Base-by-base conservation (phyloP, 1,139 yeast genomes). In the Candida glucosophila region DNA sequence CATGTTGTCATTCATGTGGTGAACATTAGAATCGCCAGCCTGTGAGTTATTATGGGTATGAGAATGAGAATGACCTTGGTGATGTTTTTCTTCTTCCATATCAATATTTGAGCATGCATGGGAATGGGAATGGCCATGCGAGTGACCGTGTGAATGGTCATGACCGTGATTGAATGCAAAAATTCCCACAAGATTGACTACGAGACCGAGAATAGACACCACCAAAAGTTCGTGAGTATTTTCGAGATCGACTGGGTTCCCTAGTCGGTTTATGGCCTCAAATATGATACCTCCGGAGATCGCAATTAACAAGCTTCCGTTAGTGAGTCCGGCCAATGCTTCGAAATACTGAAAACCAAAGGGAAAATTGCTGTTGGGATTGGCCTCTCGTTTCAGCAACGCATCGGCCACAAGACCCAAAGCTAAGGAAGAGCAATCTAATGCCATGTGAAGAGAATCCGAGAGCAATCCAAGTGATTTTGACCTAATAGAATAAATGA, bases 361-460 rank as follows among this genome's bases (percentile, higher is more conserved):
- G 0, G 98, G 97, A 43, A 72, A 90, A 31, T 73, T 66, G 9
- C 77, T 68, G 30, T 74, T 75, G 6, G 88, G 73, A 28, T 62
- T 55, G 24, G 57, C 48, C 9, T 58, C 56, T 16, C 55, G 51
- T 29, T 68, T 68, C 24, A 73, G 62, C 14, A 70, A 44, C 3
- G 67, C 71, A 12, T 94, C 85, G 0, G 99, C 98, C 16, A 90
- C 68, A 4, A 92, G 59, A 0, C 99, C 99, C 15, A 92, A 70
- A 4, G 92, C 76, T 28, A 90, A 58, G 0, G 98, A 93, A 1
- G 86, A 67, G 49, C 98, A 90, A 51, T 90, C 98, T 30, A 90
- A 63, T 3, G 94, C 83, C 99, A 90, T 90, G 52, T 90, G 99
- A 27, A 90, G 64, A 4, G 95, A 85, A 44, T 92, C 99, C 5